A percentile compares a stretch with the other conserved stretches of the same genome.
phyloP scores from a whole-genome alignment of 495 filamentous ascomycete genomes.

The Cercophora samala region DNA sequence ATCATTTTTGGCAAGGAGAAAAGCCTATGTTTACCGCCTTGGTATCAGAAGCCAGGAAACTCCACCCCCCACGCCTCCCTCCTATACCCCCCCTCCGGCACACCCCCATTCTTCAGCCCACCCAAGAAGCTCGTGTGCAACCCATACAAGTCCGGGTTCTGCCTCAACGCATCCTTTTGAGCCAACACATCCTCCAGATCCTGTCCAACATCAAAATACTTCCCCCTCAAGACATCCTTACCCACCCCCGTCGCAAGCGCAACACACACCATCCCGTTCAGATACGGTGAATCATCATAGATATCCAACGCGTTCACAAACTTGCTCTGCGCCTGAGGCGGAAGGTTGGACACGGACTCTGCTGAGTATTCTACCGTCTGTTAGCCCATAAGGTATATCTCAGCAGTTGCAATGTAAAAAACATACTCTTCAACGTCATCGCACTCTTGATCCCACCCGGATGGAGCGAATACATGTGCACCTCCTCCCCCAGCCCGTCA shows the following conservation, averaged over 20 bases:
- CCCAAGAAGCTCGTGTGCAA: conserved; percentile 33
- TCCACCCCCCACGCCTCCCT: conserved; percentile 24
- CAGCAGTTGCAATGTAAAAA: neutral
- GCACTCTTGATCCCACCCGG: conserved; percentile 35
- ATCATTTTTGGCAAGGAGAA: too few species aligned
- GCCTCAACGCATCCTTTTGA: conserved; percentile 26
- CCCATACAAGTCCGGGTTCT: conserved; percentile 24
- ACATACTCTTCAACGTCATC: conserved; percentile 33
- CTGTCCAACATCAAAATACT: conserved; percentile 35
- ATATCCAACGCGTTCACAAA: conserved; percentile 28
- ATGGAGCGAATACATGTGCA: conserved; percentile 36
- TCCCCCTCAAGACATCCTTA: conserved; percentile 29
- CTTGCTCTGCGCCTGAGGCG: conserved; percentile 14
- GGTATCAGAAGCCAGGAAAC: conserved; percentile 30
- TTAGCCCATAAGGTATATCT: neutral
- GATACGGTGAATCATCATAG: conserved; percentile 36
- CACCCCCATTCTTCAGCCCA: conserved; percentile 23
- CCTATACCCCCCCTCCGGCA: conserved; percentile 19
- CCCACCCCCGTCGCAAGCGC: conserved; percentile 32
- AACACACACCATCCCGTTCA: conserved; percentile 38
- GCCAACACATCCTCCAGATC: conserved; percentile 34
- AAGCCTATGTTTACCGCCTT: neutral
- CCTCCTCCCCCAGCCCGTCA: conserved; percentile 26
- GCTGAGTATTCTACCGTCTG: conserved; percentile 17
- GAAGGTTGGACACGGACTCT: conserved; percentile 25